A percentile compares a stretch with the other conserved stretches of the same genome.
Conservation (phyloP, 495 filamentous ascomycete species). For the Penicillium tannophilum region DNA sequence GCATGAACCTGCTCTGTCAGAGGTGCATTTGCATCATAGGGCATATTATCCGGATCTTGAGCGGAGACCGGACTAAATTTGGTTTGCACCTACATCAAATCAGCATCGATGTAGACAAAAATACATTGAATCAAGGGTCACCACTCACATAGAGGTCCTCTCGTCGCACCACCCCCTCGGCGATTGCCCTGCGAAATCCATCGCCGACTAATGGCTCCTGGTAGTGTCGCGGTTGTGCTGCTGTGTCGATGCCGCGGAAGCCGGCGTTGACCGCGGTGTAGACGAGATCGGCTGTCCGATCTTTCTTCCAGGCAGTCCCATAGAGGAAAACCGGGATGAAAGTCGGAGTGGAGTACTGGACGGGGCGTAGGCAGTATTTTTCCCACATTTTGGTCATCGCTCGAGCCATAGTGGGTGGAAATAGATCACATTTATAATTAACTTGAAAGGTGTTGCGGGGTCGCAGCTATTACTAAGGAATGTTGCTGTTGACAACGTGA, state of each 20-base stretch:
- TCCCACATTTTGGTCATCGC: slow-evolving; percentile 38
- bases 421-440: not conserved
- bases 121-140: not conserved
- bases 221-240: slow-evolving; percentile 79
- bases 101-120: slow-evolving; percentile 2
- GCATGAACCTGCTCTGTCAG: slow-evolving; percentile 63
- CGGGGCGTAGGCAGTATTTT: slow-evolving; percentile 35
- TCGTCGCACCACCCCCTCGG: slow-evolving; percentile 57
- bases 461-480: not conserved
- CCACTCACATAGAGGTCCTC: slow-evolving; percentile 61
- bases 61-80: slow-evolving; percentile 70
- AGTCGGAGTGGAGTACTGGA: slow-evolving; percentile 27
- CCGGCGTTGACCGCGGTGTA: slow-evolving; percentile 68
- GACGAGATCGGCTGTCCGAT: slow-evolving; percentile 65
- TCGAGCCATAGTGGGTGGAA: slow-evolving; percentile 27
- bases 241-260: slow-evolving; percentile 77
- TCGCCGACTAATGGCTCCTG: slow-evolving; percentile 70
- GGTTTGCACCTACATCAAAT: slow-evolving; percentile 67
- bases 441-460: not conserved
- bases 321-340: slow-evolving; percentile 66
- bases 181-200: slow-evolving; percentile 60
- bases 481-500: not conserved
- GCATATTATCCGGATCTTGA: slow-evolving; percentile 61
- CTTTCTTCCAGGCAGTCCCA: slow-evolving; percentile 89
- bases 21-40: slow-evolving; percentile 55